Base-by-base conservation (phyloP, 169 alveolate genomes). In the Eimeria nieschulzi region DNA sequence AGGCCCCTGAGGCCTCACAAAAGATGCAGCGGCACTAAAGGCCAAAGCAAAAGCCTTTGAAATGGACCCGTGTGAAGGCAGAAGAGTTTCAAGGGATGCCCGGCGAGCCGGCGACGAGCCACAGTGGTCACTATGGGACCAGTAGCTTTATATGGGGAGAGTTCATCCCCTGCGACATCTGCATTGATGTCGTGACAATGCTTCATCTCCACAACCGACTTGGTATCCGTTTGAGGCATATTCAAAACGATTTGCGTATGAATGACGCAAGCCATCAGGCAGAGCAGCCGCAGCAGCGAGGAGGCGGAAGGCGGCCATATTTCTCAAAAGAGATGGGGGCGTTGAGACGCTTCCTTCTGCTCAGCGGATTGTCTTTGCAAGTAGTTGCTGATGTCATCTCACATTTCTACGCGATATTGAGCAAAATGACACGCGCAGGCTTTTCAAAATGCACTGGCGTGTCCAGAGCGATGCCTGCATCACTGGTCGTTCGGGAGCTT, bases 71-170 rank as follows among this genome's bases (percentile, higher is more conserved):
- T 55, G 33, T 56, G 26, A 79, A 55, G 73, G 25, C 23, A 9
- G 73, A 79, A 55, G 23, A n/a, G 1, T 75, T 21, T 46, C 64
- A 79, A 71, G 72, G 61, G 72, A 66, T 21, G 13, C 59, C 87
- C 1, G 53, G 87, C 72, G 33, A 54, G 72, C 61, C 10, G 56
- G 87, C 25, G 55, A n/a, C 87, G 26, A 39, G 12, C 17, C 26
- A 25, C 75, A 53, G 56, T 25, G 72, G 73, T 21, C 26, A 21
- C 25, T 25, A 56, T 21, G 76, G 53, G 63, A 33, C 66, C 53
- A 82, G 66, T 78, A 59, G 90, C 64, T 82, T 26, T 76, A 82
- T 82, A 8, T 82, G 90, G 90, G 90, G 90, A 9, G 78, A 82
- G 59, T 59, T 61, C 90, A 82, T 82, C 63, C 90, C 90, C 5